A percentile compares a stretch with the other conserved stretches of the same genome.
Conservation (phyloP, 2,329 filamentous ascomycete genomes). For the Penicillium sp. region DNA sequence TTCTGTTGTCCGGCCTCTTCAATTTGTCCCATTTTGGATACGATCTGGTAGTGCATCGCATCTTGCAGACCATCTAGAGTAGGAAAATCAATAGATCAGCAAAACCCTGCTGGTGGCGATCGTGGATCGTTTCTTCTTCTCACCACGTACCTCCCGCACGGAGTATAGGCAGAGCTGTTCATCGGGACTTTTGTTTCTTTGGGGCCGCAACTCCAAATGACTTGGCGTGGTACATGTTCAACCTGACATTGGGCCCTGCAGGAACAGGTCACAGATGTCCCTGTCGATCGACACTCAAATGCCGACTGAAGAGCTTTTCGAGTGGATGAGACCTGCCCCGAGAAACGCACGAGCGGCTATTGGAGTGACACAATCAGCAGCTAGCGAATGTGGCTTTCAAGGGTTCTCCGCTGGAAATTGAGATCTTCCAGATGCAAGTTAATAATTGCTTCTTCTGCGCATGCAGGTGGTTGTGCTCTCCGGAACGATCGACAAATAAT, state of each 20-base stretch:
- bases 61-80: neutral
- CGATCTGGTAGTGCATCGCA: slow-evolving; percentile 1
- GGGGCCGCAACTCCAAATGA: neutral
- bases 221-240: slow-evolving; percentile 10
- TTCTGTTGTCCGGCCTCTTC: neutral
- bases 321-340: neutral
- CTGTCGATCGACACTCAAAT: slow-evolving; percentile 10
- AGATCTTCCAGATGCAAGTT: slow-evolving; percentile 6
- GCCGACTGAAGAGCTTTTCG: neutral
- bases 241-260: slow-evolving; percentile 3
- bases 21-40: neutral
- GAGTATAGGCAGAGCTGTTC: neutral
- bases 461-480: neutral
- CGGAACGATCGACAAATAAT: slow-evolving; percentile 9
- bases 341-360: slow-evolving; percentile 7
- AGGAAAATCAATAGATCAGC: slow-evolving; percentile 8
- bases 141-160: neutral
- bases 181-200: neutral
- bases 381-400: slow-evolving; percentile 6
- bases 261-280: slow-evolving; percentile 6
- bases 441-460: slow-evolving; percentile 6
- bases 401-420: slow-evolving; percentile 3
- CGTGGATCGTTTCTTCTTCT: slow-evolving; percentile 4
- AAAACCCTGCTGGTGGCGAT: slow-evolving; percentile 1
- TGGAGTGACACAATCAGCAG: neutral